phyloP scores from a whole-genome alignment of 2,329 filamentous ascomycete species.

The Diplodia corticola region DNA sequence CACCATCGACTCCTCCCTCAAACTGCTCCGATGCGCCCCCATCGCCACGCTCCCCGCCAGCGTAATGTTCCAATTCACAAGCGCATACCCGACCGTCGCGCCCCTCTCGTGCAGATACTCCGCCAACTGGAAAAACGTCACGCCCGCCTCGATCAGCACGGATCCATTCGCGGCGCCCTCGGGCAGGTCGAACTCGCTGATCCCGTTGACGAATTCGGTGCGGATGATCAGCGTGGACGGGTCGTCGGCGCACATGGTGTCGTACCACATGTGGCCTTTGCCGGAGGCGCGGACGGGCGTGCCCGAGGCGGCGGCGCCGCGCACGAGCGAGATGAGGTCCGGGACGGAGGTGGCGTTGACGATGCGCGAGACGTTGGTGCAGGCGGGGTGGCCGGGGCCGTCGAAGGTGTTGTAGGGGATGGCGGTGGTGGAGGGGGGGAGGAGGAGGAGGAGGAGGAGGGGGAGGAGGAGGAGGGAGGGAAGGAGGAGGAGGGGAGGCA shows the following conservation, averaged over 20 bases:
- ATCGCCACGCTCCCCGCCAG: conserved; percentile 54
- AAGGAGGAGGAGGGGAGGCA: conserved; percentile 28
- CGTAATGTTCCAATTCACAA: conserved; percentile 58
- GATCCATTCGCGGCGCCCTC: conserved; percentile 39
- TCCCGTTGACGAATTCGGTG: conserved; percentile 48
- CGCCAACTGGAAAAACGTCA: conserved; percentile 51
- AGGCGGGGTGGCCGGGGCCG: conserved; percentile 51
- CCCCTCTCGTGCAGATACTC: conserved; percentile 51
- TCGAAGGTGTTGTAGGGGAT: conserved; percentile 51
- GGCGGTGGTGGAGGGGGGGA: neutral
- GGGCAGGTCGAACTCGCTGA: conserved; percentile 47
- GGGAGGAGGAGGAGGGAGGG: conserved; percentile 44
- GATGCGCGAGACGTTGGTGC: conserved; percentile 49
- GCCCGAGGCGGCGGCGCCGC: conserved; percentile 41
- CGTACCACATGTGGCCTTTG: conserved; percentile 57
- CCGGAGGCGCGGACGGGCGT: conserved; percentile 50
- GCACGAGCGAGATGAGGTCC: conserved; percentile 47
- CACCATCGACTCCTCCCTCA: conserved; percentile 53
- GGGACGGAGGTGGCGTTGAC: conserved; percentile 49
- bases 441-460: conserved; percentile 35
- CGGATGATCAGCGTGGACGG: conserved; percentile 50
- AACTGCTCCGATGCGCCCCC: conserved; percentile 53
- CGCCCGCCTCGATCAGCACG: conserved; percentile 54
- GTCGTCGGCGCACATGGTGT: conserved; percentile 56
- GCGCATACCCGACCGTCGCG: conserved; percentile 52